Base-by-base conservation (phyloP, 805 yeast species). In the Sugiyamaella marilandica region DNA sequence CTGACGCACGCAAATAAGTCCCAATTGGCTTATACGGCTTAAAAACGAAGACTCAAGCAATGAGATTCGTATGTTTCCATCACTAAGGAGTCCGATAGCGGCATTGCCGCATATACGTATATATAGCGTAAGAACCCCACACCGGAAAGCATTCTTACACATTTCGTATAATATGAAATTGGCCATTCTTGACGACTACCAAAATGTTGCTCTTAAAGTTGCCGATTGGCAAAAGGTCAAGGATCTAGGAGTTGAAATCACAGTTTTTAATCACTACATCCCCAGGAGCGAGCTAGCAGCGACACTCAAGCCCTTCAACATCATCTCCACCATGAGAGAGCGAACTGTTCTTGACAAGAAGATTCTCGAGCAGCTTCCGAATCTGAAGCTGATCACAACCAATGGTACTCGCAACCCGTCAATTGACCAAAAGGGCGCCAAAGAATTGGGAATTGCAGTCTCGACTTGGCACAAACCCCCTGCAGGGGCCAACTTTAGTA, bases 121-220 rank as follows among this genome's bases (percentile, higher is more conserved):
- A 39, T 16, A 39, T 39, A 4, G 37, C 16, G 37, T 13, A 14
- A n/a, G 9, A 34, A 34, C 37, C 37, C 37, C 37, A 14, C 37
- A 34, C 5, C 35, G n/a, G 16, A 34, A 34, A 34, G 7, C 37
- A n/a, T 34, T n/a, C n/a, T 34, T 10, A 8, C 16, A n/a, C 16
- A 5, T 24, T 7, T 5, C 7, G n/a, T 34, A 34, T 5, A 34
- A 34, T 7, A 16, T 36, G 34, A 51, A 53, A 14, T 37, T 59
- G 8, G 62, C 62, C 1, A 49, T 59, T 21, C 48, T 59, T 18
- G 62, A 59, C 52, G 62, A 59, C 34, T 59, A 59, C 41, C 62
- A 59, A 36, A 36, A 53, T 41, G 56, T 55, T 10, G 55, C 60
- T 5, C 51, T 53, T n/a, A 19, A 29, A 2, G 14, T 29, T n/a